These are phyloP conservation scores for Oryza punctata DNA, from an alignment of 176 grass and related monocot genomes.

Conservation along the genomic window DNA sequence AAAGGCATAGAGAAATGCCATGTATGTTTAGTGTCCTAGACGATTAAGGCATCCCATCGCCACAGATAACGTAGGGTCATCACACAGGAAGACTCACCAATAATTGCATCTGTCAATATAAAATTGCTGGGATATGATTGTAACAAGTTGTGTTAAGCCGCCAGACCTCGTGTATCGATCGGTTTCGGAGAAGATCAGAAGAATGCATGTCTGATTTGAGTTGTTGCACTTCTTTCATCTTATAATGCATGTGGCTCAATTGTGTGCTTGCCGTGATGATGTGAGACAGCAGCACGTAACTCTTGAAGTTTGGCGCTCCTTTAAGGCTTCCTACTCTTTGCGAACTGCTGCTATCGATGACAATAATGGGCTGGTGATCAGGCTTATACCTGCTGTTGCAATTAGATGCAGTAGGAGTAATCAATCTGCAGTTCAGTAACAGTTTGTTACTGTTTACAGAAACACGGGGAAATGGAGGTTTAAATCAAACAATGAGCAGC, in stretches of 20 bases:
- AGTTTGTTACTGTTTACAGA: background rate
- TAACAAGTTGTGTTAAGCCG: background rate
- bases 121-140: background rate
- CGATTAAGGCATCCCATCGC: background rate
- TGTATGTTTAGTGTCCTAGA: background rate
- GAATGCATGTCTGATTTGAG: background rate
- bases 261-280: background rate
- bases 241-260: background rate
- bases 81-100: constrained; percentile 1
- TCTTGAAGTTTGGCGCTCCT: constrained; percentile 9
- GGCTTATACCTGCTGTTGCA: background rate
- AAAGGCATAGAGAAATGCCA: background rate
- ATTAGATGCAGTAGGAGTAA: background rate
- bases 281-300: constrained; percentile 7
- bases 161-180: background rate
- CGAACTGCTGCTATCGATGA: constrained; percentile 2
- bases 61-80: background rate
- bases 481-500: background rate
- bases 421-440: background rate
- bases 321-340: constrained; percentile 24
- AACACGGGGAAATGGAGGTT: background rate
- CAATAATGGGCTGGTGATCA: background rate
- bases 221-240: background rate
- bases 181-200: background rate
- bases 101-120: constrained; percentile 26